A percentile compares a stretch with the other conserved stretches of the same genome.
These are phyloP conservation scores for Rhodotorula sp. DNA, from an alignment of 1,284 basidiomycete species.

Conservation along the genomic window DNA sequence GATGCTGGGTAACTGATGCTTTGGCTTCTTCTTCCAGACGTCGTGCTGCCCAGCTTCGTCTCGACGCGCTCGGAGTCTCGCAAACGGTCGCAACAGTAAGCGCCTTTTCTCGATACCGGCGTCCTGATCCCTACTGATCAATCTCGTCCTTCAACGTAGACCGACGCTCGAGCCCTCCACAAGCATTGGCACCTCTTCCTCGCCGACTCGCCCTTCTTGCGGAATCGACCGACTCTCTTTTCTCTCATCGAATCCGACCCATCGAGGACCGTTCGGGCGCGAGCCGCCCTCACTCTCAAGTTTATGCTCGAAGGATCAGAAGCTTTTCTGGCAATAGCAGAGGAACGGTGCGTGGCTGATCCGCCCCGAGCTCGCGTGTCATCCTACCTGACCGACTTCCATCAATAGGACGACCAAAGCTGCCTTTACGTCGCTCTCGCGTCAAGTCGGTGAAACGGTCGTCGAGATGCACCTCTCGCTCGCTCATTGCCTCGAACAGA, in stretches of 20 bases:
- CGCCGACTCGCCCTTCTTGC: slow-evolving; percentile 30
- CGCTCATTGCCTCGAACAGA: not conserved
- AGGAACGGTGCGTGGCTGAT: slow-evolving; percentile 23
- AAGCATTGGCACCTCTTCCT: slow-evolving; percentile 33
- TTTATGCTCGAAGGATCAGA: slow-evolving; percentile 17
- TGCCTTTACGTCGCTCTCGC: slow-evolving; percentile 40
- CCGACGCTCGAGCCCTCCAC: slow-evolving; percentile 16
- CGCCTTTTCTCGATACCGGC: no score
- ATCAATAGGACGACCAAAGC: slow-evolving; percentile 22
- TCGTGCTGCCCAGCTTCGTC: slow-evolving; percentile 13
- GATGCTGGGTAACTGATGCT: not conserved
- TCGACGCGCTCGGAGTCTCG: slow-evolving; percentile 22
- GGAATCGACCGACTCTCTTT: slow-evolving; percentile 14
- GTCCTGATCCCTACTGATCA: not conserved
- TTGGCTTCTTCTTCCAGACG: not conserved
- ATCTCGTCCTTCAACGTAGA: not conserved
- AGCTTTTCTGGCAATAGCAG: slow-evolving; percentile 27
- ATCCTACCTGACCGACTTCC: not conserved
- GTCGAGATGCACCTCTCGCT: slow-evolving; percentile 30
- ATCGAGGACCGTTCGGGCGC: slow-evolving; percentile 6
- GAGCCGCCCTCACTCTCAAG: slow-evolving; percentile 14
- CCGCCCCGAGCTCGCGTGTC: not conserved
- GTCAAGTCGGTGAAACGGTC: slow-evolving; percentile 32
- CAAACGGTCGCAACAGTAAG: slow-evolving; percentile 14
- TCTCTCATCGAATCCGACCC: slow-evolving; percentile 28